Evolutionary conservation across 441 rosid species (phyloP).

Genomic region (Cnidoscolus chayamansa): DNA sequence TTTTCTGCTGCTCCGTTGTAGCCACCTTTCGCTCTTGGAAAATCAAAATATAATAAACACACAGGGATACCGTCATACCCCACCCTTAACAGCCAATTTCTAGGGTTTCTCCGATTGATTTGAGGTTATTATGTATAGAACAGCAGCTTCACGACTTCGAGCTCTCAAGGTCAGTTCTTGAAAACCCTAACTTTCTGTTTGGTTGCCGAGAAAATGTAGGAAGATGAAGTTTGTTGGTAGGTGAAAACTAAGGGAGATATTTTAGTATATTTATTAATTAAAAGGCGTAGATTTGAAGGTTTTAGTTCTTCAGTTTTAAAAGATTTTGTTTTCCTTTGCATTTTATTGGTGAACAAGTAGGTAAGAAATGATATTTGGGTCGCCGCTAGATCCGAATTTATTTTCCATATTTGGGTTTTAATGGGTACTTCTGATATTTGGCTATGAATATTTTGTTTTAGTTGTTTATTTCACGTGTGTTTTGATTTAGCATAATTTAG

Average conservation of each 20-base stretch:
- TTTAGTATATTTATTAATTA: background rate
- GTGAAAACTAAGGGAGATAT: background rate
- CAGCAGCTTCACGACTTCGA: slow-evolving; percentile 48
- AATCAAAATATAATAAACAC: background rate
- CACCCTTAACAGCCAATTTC: background rate
- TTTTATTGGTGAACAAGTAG: background rate
- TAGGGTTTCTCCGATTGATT: slow-evolving; percentile 14
- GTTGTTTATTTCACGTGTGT: background rate
- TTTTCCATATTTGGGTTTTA: background rate
- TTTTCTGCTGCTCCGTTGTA: background rate
- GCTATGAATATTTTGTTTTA: background rate
- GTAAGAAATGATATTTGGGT: background rate
- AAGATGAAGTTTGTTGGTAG: background rate
- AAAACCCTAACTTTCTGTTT: slow-evolving; percentile 17
- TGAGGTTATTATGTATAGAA: slow-evolving; percentile 44
- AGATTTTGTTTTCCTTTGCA: background rate
- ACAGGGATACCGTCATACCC: background rate
- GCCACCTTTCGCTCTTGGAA: slow-evolving; percentile 11
- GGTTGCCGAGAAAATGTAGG: slow-evolving; percentile 17
- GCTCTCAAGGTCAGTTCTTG: slow-evolving; percentile 50
- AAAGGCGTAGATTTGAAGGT: background rate
- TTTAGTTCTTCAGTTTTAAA: background rate
- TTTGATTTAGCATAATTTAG: background rate
- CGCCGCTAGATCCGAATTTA: slow-evolving; percentile 13
- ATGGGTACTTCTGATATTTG: background rate